phyloP scores from a whole-genome alignment of 2,329 filamentous ascomycete genomes.

The Kalmusia sp. region DNA sequence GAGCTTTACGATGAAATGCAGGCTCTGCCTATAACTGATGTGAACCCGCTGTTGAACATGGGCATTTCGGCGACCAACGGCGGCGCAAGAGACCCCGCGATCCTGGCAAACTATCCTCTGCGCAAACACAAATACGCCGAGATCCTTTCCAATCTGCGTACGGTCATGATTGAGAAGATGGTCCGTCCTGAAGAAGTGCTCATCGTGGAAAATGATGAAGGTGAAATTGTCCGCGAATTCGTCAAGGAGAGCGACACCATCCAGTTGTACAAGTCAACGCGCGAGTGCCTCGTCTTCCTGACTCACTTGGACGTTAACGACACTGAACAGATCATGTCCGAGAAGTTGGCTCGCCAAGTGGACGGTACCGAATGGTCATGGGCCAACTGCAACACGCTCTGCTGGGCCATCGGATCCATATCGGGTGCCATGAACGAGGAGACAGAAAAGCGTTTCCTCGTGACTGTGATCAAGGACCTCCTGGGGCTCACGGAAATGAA shows the following conservation, averaged over 20 bases:
- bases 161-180: slow-evolving; percentile 99
- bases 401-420: slow-evolving; percentile 99
- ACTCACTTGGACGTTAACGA: slow-evolving; percentile 97
- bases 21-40: slow-evolving; percentile 87
- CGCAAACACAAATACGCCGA: slow-evolving; percentile 98
- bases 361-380: slow-evolving; percentile 98
- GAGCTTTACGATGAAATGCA: slow-evolving; percentile 99
- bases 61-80: slow-evolving; percentile 72
- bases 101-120: slow-evolving; percentile 89
- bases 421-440: slow-evolving; percentile 99
- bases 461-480: slow-evolving; percentile 98
- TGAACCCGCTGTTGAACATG: slow-evolving; percentile 87
- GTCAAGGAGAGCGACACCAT: slow-evolving; percentile 99
- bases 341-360: slow-evolving; percentile 94
- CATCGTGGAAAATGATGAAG: slow-evolving; percentile 99
- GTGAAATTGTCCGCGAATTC: slow-evolving; percentile 98
- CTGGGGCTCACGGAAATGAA: slow-evolving; percentile 98
- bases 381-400: slow-evolving; percentile 99
- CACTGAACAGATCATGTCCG: slow-evolving; percentile 98
- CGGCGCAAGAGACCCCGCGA: slow-evolving; percentile 81
- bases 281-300: slow-evolving; percentile 95
- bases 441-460: slow-evolving; percentile 96
- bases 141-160: slow-evolving; percentile 88
- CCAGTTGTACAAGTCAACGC: slow-evolving; percentile 97
- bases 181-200: slow-evolving; percentile 96